Conservation (phyloP, 495 filamentous ascomycete genomes). For the Usnea hakonensis region DNA sequence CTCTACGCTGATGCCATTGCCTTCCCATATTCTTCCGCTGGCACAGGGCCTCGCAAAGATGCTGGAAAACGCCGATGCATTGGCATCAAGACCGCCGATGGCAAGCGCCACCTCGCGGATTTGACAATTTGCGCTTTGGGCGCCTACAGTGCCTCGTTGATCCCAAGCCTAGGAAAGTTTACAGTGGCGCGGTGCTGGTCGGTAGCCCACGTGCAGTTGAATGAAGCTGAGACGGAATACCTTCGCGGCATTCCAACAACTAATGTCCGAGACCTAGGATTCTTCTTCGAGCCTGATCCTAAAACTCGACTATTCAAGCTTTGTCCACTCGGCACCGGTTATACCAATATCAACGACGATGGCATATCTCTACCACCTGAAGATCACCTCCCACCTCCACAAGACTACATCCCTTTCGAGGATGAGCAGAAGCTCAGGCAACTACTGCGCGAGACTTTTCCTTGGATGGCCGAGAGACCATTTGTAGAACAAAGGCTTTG, state of each 20-base stretch:
- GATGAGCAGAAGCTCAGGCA: slow-evolving; percentile 42
- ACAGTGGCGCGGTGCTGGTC: slow-evolving; percentile 45
- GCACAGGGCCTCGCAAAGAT: slow-evolving; percentile 1
- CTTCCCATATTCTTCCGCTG: slow-evolving; percentile 3
- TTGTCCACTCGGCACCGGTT: slow-evolving; percentile 47
- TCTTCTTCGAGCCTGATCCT: slow-evolving; percentile 53
- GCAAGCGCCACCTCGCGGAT: slow-evolving; percentile 31
- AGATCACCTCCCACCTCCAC: slow-evolving; percentile 21
- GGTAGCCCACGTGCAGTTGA: slow-evolving; percentile 48
- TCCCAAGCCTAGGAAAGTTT: slow-evolving; percentile 35
- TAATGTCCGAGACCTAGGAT: slow-evolving; percentile 48
- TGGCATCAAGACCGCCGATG: slow-evolving; percentile 33
- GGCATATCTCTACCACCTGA: slow-evolving; percentile 18
- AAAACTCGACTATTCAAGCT: slow-evolving; percentile 44
- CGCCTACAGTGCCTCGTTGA: slow-evolving; percentile 32
- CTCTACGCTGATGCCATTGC: slow-evolving; percentile 2
- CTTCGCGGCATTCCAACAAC: slow-evolving; percentile 49
- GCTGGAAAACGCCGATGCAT: slow-evolving; percentile 17
- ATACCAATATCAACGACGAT: slow-evolving; percentile 39
- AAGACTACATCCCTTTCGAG: slow-evolving; percentile 39
- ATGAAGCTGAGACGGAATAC: slow-evolving; percentile 39
- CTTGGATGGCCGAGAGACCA: slow-evolving; percentile 41
- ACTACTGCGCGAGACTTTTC: slow-evolving; percentile 43
- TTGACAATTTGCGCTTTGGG: slow-evolving; percentile 40
- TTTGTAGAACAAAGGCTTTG: slow-evolving; percentile 43